Percentiles rank a stretch among this genome's conserved stretches.
Evolutionary conservation across 345 rosid genomes (phyloP).

Genomic region (Raphanus raphanistrum): DNA sequence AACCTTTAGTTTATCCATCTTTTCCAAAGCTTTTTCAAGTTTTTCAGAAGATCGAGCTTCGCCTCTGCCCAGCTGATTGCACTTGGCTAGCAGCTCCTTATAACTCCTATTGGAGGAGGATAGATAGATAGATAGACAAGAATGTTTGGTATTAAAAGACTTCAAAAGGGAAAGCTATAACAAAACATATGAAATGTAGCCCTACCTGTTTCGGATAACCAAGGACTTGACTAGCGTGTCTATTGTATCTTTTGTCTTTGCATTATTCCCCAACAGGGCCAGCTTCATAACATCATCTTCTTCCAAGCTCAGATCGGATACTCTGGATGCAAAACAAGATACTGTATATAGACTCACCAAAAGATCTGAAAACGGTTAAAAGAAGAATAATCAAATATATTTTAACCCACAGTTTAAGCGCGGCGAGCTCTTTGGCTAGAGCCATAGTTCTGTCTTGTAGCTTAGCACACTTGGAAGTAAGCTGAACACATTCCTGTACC

Average conservation of each 20-base stretch:
- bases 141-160: background rate
- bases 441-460: constrained; percentile 72
- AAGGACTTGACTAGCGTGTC: constrained; percentile 73
- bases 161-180: background rate
- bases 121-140: background rate
- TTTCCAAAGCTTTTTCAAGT: constrained; percentile 75
- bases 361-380: background rate
- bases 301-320: constrained; percentile 72
- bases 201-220: constrained; percentile 71
- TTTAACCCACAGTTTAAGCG: constrained; percentile 69
- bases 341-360: background rate
- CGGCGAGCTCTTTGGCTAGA: constrained; percentile 85
- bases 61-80: constrained; percentile 84
- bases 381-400: background rate
- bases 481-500: constrained; percentile 57
- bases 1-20: constrained; percentile 70
- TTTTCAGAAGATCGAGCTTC: constrained; percentile 66
- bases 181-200: background rate
- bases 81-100: constrained; percentile 84
- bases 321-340: constrained; percentile 47
- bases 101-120: constrained; percentile 56
- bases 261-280: constrained; percentile 70
- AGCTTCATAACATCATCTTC: constrained; percentile 75
- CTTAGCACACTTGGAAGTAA: constrained; percentile 48
- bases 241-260: constrained; percentile 63